Evolutionary conservation across 176 grass and related monocot genomes (phyloP), one percentile per base, ranked within the genome.

Genomic region (Carex myosuroides): DNA sequence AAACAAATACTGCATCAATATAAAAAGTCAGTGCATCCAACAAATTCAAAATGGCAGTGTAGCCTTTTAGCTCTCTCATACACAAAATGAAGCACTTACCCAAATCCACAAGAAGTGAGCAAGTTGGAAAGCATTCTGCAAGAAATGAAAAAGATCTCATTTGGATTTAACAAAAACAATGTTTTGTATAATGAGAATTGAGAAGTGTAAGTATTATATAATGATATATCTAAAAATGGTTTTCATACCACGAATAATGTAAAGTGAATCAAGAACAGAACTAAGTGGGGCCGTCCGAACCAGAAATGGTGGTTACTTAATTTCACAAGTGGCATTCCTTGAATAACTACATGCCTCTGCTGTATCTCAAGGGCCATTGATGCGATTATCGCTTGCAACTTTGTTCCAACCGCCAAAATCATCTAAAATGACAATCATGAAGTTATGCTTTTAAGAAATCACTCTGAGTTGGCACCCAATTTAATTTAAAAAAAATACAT

Each of bases 41-140:
- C 26, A 75, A 56, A 69, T 20, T 79, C 67, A 6, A 54, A 46
- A 54, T 50, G 60, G 8, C 64, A 66, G 57, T 71, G 73, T 48
- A 48, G n/a, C 42, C 29, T 61, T 42, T 81, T 39, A 24, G n/a
- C 62, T 35, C 22, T 62, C 21, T 65, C 41, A 30, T 54, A 81
- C 32, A 83, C 60, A 62, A 46, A 66, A 20, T 44, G 67, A 64
- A 77, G 37, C 48, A 59, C 84, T 9, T 90, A 94, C 92, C 92
- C 87, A 16, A 52, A 88, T 85, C 95, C 95, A 98, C 1, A 98
- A 65, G 65, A 93, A 98, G 77, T 98, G 88, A 24, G 95, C 83
- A 86, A 95, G 92, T 80, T 95, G 95, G 62, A 94, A 98, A 37
- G 95, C 95, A 35, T 95, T 98, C 92, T 98, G 87, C 21, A 81